These are phyloP conservation scores for Exophiala sp. DNA, from an alignment of 2,329 filamentous ascomycete genomes.

Conservation along the genomic window DNA sequence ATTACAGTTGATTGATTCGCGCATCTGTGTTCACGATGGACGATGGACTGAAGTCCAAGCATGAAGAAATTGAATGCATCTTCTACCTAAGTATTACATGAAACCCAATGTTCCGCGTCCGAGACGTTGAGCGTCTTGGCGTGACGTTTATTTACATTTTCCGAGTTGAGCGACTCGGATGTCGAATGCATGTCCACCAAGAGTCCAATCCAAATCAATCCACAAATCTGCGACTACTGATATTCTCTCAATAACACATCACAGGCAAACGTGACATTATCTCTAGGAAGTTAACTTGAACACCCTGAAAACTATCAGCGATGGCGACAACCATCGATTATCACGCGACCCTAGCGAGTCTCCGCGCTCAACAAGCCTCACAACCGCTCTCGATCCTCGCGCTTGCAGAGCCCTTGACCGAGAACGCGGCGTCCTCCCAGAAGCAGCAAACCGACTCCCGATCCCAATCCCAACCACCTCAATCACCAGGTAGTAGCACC, in stretches of 20 bases:
- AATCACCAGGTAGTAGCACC: neutral
- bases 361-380: slow-evolving; percentile 25
- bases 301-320: slow-evolving; percentile 27
- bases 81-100: too few species aligned
- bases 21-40: too few species aligned
- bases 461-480: slow-evolving; percentile 3
- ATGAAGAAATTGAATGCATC: too few species aligned
- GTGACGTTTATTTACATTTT: slow-evolving; percentile 12
- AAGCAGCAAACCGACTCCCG: neutral
- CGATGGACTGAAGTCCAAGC: too few species aligned
- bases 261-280: too few species aligned
- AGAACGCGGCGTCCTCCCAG: slow-evolving; percentile 3
- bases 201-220: neutral
- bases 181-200: too few species aligned
- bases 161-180: neutral
- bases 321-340: slow-evolving; percentile 37
- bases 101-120: too few species aligned
- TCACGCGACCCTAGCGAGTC: slow-evolving; percentile 30
- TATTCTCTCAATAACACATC: too few species aligned
- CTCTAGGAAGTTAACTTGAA: too few species aligned
- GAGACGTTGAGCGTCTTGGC: too few species aligned
- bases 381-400: slow-evolving; percentile 36
- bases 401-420: slow-evolving; percentile 27
- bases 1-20: too few species aligned
- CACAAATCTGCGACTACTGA: neutral